Evolutionary conservation across 257 asterid genomes (phyloP).

Genomic region (Solanum corneliomulleri): DNA sequence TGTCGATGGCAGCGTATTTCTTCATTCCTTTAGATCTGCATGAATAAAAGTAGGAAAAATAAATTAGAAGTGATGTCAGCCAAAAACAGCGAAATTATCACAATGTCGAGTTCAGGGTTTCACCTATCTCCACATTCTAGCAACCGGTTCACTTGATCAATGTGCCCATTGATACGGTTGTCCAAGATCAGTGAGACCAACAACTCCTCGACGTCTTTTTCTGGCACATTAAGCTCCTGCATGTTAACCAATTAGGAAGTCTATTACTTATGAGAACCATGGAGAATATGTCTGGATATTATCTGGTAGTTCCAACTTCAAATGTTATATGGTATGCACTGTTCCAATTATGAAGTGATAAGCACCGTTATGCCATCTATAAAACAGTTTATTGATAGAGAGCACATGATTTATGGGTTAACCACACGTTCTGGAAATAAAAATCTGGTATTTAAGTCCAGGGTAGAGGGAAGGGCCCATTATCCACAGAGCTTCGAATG

Average conservation of each 20-base stretch:
- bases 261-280: background rate
- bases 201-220: constrained; percentile 85
- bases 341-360: background rate
- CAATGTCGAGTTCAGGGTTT: background rate
- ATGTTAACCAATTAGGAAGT: background rate
- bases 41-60: background rate
- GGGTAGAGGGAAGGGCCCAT: background rate
- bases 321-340: background rate
- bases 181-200: constrained; percentile 90
- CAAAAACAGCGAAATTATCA: background rate
- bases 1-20: constrained; percentile 80
- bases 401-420: background rate
- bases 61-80: background rate
- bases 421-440: background rate
- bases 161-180: constrained; percentile 79
- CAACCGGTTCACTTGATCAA: constrained; percentile 90
- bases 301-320: background rate
- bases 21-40: constrained; percentile 88
- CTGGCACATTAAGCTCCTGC: constrained; percentile 98
- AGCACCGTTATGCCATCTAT: background rate
- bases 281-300: background rate
- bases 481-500: background rate
- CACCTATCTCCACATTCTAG: constrained; percentile 97
- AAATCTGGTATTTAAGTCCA: background rate
- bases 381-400: background rate